Base-by-base conservation (phyloP, 495 filamentous ascomycete genomes). In the Clohesyomyces aquaticus region DNA sequence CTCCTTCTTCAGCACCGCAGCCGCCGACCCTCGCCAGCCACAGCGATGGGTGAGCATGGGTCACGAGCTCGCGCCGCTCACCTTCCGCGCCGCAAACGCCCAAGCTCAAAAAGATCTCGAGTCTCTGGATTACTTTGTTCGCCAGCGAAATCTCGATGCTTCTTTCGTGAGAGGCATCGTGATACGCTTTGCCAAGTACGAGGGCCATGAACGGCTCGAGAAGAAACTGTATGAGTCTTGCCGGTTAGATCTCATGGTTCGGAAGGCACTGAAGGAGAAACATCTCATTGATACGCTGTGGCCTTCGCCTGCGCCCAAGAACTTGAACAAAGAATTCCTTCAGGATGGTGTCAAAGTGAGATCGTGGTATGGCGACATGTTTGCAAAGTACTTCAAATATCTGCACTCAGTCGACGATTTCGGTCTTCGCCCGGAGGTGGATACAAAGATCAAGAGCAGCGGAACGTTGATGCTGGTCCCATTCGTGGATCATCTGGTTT, bases 51-150 rank as follows among this genome's bases (percentile, higher is more conserved):
- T 64, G 0, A 23, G 11, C 42, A 65, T 65, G 62, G 66, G 66
- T 26, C 61, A 61, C 57, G 66, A 69, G 48, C 61, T 69, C 21
- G 9, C 38, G 12, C 66, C 66, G 18, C 42, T 62, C 38, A 8
- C 22, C 22, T 61, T 65, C 45, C 61, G 66, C 11, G 56, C 66
- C 51, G 66, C 66, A 1, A 69, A 69, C 51, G 66, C 66, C 1
- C 66, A 69, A 47, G 61, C 66, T 0, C 66, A 69, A n/a, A 69
- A 69, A 32, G 66, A 69, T 50, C 66, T 69, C 46, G 66, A 65
- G 26, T 57, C 55, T 21, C 62, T 69, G 3, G 66, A 69, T 46
- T 61, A 47, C 43, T 65, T 65, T 51, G 32, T 54, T 22, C 61
- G 61, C 29, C 29, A 58, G 25, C 18, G 32, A 25, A 65, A 61